phyloP scores from a whole-genome alignment of 192 early-diverging fungal species.

The Podila horticola region DNA sequence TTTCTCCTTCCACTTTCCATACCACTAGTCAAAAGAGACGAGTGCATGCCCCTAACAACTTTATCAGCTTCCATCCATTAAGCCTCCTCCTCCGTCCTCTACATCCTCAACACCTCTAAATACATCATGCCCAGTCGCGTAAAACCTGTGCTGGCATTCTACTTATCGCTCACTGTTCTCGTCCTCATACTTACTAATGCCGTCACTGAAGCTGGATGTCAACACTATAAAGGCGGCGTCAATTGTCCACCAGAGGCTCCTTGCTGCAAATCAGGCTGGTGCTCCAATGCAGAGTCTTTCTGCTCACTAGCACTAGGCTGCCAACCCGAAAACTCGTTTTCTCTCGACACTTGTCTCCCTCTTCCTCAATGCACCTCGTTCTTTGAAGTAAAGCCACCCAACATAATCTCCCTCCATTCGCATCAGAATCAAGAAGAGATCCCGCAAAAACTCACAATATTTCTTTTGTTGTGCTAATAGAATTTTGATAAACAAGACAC shows the following conservation, averaged over 20 bases:
- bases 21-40: background rate
- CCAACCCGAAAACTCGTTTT: slow-evolving; percentile 53
- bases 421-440: no score
- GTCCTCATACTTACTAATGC: background rate
- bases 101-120: background rate
- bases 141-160: background rate
- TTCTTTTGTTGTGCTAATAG: background rate
- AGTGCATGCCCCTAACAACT: no score
- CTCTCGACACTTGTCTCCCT: slow-evolving; percentile 29
- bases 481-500: slow-evolving; percentile 24
- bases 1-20: background rate
- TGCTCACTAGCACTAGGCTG: slow-evolving; percentile 48
- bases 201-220: slow-evolving; percentile 26
- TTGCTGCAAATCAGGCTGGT: slow-evolving; percentile 56
- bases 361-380: slow-evolving; percentile 35
- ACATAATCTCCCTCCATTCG: background rate
- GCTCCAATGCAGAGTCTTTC: slow-evolving; percentile 48
- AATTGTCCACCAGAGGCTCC: slow-evolving; percentile 57
- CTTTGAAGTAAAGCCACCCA: slow-evolving; percentile 13
- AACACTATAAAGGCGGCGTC: slow-evolving; percentile 40
- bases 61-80: background rate
- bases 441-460: background rate
- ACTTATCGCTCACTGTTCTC: background rate
- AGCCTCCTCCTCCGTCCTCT: background rate
- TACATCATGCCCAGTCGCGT: background rate